Conservation (phyloP, 2,329 filamentous ascomycete species). For the Penicillium sp. region DNA sequence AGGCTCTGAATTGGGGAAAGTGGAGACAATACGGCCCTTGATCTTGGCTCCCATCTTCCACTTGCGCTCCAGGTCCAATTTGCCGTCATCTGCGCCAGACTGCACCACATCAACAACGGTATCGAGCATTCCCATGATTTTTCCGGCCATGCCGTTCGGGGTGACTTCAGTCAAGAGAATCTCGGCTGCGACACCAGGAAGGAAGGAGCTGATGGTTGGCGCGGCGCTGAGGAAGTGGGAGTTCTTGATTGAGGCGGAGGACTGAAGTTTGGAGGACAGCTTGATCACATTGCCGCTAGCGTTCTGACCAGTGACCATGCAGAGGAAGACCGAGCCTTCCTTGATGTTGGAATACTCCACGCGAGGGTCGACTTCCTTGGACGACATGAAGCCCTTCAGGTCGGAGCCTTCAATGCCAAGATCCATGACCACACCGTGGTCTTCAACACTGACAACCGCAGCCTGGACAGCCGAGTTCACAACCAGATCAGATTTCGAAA, state of each 20-base stretch:
- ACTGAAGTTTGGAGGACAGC: constrained; percentile 75
- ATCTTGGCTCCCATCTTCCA: constrained; percentile 85
- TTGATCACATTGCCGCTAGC: constrained; percentile 84
- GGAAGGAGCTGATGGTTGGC: constrained; percentile 85
- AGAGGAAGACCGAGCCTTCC: constrained; percentile 84
- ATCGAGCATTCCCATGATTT: constrained; percentile 89
- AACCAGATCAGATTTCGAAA: constrained; percentile 75
- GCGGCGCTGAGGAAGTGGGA: constrained; percentile 73
- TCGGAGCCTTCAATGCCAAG: constrained; percentile 73
- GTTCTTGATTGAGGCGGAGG: constrained; percentile 70
- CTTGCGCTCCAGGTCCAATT: constrained; percentile 73
- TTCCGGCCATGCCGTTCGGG: constrained; percentile 78
- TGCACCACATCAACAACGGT: constrained; percentile 90
- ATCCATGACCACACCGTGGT: constrained; percentile 94
- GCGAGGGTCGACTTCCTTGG: constrained; percentile 75
- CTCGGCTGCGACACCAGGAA: constrained; percentile 90
- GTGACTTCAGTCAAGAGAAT: constrained; percentile 79
- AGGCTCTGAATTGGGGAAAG: constrained; percentile 76
- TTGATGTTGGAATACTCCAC: constrained; percentile 72
- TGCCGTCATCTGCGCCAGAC: constrained; percentile 74
- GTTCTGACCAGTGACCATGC: constrained; percentile 75
- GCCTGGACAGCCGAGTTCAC: constrained; percentile 82
- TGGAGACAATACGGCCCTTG: constrained; percentile 86
- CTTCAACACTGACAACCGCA: constrained; percentile 88
- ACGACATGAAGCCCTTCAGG: constrained; percentile 81